Evolutionary conservation across 306 rosid species (phyloP).

Genomic region (Trifolium repens): DNA sequence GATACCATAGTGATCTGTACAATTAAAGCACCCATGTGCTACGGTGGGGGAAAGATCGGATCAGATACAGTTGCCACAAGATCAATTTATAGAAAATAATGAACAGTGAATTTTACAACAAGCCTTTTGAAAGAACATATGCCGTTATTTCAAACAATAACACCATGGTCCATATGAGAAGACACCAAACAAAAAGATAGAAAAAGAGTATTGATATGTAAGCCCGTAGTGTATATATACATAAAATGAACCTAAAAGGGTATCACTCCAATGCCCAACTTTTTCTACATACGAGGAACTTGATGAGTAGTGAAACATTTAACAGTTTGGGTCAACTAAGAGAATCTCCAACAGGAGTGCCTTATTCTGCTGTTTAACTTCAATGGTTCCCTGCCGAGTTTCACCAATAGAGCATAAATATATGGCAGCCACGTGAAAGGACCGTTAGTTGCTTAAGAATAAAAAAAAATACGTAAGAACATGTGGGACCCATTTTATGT

Average conservation of each 20-base stretch:
- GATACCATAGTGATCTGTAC: slow-evolving; percentile 5
- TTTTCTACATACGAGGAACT: neutral
- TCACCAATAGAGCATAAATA: neutral
- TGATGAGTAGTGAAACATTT: slow-evolving; percentile 2
- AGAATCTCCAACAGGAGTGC: neutral
- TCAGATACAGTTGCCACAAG: slow-evolving; percentile 24
- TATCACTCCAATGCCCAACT: neutral
- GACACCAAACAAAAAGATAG: slow-evolving; percentile 6
- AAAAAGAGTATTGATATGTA: slow-evolving; percentile 4
- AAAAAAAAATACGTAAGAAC: neutral
- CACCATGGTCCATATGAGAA: slow-evolving; percentile 9
- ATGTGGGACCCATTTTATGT: neutral
- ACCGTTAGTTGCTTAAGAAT: neutral
- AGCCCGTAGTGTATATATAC: neutral
- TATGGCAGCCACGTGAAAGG: neutral
- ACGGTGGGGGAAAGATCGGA: neutral
- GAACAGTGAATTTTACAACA: neutral
- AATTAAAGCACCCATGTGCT: slow-evolving; percentile 13
- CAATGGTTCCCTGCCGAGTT: neutral
- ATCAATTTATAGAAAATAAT: slow-evolving; percentile 3
- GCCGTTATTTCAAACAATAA: slow-evolving; percentile 32
- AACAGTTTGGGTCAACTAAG: neutral
- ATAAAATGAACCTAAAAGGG: slow-evolving; percentile 23
- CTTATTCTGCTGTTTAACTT: neutral
- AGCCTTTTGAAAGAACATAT: neutral